These are phyloP conservation scores for Henckelia pumila DNA, from an alignment of 257 asterid species.

Conservation along the genomic window DNA sequence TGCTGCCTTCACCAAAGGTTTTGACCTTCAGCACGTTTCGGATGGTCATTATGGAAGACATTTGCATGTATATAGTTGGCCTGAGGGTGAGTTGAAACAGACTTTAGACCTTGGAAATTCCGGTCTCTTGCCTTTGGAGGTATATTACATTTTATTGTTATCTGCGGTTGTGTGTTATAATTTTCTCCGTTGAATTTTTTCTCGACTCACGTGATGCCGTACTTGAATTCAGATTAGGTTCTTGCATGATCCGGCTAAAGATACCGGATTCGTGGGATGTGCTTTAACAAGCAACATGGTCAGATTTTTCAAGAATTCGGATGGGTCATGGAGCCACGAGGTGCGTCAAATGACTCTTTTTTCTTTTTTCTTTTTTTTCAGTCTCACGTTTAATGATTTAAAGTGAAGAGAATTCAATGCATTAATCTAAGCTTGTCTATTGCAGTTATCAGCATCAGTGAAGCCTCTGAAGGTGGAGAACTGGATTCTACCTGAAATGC, in stretches of 20 bases:
- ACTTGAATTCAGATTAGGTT: slow-evolving; percentile 60
- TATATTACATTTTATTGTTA: slow-evolving; percentile 6
- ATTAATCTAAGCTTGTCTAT: not conserved
- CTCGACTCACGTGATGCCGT: not conserved
- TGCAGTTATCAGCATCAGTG: slow-evolving; percentile 60
- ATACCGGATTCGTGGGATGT: slow-evolving; percentile 86
- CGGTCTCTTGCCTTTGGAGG: slow-evolving; percentile 94
- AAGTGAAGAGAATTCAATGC: not conserved
- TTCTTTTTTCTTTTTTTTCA: not conserved
- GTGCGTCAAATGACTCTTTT: slow-evolving; percentile 31
- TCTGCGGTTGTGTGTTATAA: not conserved
- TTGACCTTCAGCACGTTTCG: slow-evolving; percentile 77
- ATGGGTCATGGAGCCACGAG: slow-evolving; percentile 86
- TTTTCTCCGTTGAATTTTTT: not conserved
- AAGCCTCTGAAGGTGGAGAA: slow-evolving; percentile 73
- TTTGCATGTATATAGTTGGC: slow-evolving; percentile 95
- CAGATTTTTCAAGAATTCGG: slow-evolving; percentile 76
- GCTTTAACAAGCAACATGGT: slow-evolving; percentile 90
- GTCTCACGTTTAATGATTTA: not conserved
- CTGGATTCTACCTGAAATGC: slow-evolving; percentile 90
- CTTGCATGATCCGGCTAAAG: slow-evolving; percentile 84
- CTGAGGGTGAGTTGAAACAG: slow-evolving; percentile 85
- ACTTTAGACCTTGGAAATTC: slow-evolving; percentile 91
- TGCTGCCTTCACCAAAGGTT: slow-evolving; percentile 83
- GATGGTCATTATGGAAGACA: slow-evolving; percentile 90